Percentiles rank a stretch among this genome's conserved stretches.
Conservation (phyloP, 2,329 filamentous ascomycete species). For the Bipolaris cookei region DNA sequence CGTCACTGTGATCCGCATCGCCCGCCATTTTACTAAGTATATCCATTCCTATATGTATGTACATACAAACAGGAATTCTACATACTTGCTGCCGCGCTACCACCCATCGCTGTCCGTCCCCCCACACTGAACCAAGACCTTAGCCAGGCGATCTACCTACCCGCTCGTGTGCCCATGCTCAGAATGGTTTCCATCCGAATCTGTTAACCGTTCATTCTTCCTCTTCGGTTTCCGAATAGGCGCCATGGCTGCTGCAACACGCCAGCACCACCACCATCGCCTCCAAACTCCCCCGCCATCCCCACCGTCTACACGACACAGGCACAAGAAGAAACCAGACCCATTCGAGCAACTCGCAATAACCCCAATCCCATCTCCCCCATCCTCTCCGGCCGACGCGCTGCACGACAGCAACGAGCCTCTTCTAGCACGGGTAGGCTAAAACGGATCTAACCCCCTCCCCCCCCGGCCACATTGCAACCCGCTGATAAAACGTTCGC, state of each 20-base stretch:
- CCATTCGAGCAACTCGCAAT: constrained; percentile 41
- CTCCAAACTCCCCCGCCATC: constrained; percentile 40
- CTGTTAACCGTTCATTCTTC: background rate
- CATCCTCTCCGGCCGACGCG: constrained; percentile 29
- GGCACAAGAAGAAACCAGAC: constrained; percentile 36
- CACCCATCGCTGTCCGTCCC: background rate
- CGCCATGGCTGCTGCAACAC: constrained; percentile 21
- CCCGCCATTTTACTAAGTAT: too few relatives aligned
- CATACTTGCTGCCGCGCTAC: background rate
- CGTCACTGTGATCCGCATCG: constrained; percentile 15
- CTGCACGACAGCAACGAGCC: constrained; percentile 28
- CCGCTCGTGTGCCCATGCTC: background rate
- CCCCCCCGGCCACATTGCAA: background rate
- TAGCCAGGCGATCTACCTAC: background rate
- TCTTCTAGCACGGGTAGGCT: constrained; percentile 34
- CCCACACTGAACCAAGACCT: background rate
- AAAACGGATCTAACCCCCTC: background rate
- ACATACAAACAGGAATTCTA: too few relatives aligned
- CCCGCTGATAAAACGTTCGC: background rate
- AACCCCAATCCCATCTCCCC: constrained; percentile 30
- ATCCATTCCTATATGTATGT: too few relatives aligned
- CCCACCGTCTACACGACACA: constrained; percentile 27
- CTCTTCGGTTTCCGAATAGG: background rate
- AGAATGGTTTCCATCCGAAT: background rate
- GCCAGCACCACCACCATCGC: constrained; percentile 18